Conservation (phyloP, 768 basidiomycete genomes). For the Tylopilus subfusipes region DNA sequence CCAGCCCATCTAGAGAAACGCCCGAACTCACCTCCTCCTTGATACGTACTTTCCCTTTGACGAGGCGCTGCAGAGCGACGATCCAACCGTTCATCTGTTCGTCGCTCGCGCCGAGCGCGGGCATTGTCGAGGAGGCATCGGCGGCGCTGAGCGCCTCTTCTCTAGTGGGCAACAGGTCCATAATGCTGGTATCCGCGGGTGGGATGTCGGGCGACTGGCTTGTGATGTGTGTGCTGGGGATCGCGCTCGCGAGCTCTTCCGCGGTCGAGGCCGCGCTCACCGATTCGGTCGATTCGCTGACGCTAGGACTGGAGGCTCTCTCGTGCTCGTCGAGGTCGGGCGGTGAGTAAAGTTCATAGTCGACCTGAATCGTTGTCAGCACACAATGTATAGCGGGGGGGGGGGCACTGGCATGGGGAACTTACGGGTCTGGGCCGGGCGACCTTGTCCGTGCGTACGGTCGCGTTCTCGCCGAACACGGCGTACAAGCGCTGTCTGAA, state of each 20-base stretch:
- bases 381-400: neutral
- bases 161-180: neutral
- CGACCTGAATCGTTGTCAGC: slow-evolving; percentile 7
- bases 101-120: neutral
- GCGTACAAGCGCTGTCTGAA: slow-evolving; percentile 20
- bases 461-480: slow-evolving; percentile 17
- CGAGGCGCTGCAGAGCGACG: slow-evolving; percentile 26
- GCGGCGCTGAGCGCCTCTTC: neutral
- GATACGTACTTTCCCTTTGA: slow-evolving; percentile 27
- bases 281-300: slow-evolving; percentile 2
- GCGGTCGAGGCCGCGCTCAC: neutral
- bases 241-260: neutral
- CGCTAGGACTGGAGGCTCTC: slow-evolving; percentile 1
- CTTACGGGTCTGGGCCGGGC: slow-evolving; percentile 24
- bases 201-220: slow-evolving; percentile 16
- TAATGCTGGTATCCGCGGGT: neutral
- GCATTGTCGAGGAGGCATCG: neutral
- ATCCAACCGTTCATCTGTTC: slow-evolving; percentile 20
- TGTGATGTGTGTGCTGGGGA: slow-evolving; percentile 19
- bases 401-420: neutral
- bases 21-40: slow-evolving; percentile 18
- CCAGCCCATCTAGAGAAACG: neutral
- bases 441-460: slow-evolving; percentile 22
- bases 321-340: slow-evolving; percentile 11
- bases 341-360: slow-evolving; percentile 3